Evolutionary conservation across 768 basidiomycete species (phyloP).

Genomic region (Suillus ampliporus): DNA sequence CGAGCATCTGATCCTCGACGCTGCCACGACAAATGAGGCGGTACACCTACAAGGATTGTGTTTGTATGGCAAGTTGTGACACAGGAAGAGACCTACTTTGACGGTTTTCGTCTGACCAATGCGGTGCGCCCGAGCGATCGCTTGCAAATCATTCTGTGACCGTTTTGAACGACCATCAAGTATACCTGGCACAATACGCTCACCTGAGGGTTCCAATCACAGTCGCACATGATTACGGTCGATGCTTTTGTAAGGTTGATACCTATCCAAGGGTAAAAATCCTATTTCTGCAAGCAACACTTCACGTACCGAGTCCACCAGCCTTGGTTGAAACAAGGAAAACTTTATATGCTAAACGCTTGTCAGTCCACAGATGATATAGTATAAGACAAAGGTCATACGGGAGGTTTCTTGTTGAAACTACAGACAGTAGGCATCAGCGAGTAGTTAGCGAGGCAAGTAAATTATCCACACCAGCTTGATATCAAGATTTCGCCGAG

Average conservation of each 20-base stretch:
- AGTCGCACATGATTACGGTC: slow-evolving; percentile 82
- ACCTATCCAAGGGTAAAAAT: slow-evolving; percentile 46
- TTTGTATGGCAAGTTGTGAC: not conserved
- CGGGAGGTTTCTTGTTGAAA: slow-evolving; percentile 66
- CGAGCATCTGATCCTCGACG: slow-evolving; percentile 80
- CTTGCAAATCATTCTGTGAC: slow-evolving; percentile 76
- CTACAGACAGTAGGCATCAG: slow-evolving; percentile 27
- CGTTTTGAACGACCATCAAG: slow-evolving; percentile 12
- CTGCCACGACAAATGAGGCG: slow-evolving; percentile 70
- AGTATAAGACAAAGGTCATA: slow-evolving; percentile 34
- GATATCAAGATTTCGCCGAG: slow-evolving; percentile 63
- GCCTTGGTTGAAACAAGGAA: slow-evolving; percentile 76
- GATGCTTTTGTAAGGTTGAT: slow-evolving; percentile 87
- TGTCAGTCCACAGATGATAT: slow-evolving; percentile 10
- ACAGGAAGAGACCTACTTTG: slow-evolving; percentile 44
- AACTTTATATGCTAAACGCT: slow-evolving; percentile 58
- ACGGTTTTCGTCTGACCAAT: slow-evolving; percentile 79
- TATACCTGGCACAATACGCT: slow-evolving; percentile 22
- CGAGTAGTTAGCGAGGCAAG: not conserved
- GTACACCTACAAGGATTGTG: slow-evolving; percentile 35
- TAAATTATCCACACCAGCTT: slow-evolving; percentile 47
- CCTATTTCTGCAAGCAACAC: slow-evolving; percentile 13
- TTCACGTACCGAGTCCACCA: slow-evolving; percentile 63
- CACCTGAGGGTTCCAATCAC: slow-evolving; percentile 63
- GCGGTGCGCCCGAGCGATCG: slow-evolving; percentile 84